Percentiles rank a stretch among this genome's conserved stretches.
These are phyloP conservation scores for Actinomortierella ambigua DNA, from an alignment of 371 early-diverging fungal genomes.

Conservation along the genomic window DNA sequence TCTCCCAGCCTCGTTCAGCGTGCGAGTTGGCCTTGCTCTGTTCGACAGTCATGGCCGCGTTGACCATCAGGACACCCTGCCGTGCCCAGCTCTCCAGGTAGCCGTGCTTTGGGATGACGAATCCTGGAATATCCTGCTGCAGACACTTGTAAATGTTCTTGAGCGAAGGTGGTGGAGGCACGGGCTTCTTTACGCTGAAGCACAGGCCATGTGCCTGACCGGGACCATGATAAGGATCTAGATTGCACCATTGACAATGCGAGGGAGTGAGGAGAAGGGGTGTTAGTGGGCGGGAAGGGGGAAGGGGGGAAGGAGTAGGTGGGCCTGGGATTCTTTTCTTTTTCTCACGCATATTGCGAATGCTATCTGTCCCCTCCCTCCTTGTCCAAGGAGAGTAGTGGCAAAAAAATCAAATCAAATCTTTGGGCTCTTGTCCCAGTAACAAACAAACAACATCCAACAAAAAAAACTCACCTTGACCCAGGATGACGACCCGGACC, in stretches of 20 bases:
- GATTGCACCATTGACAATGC: too few species aligned
- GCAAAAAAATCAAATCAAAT: too few species aligned
- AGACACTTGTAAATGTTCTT: conserved; percentile 93
- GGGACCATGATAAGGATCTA: conserved; percentile 96
- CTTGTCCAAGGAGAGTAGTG: too few species aligned
- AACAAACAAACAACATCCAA: too few species aligned
- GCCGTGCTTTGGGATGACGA: conserved; percentile 65
- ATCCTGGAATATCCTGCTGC: conserved; percentile 68
- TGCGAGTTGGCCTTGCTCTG: conserved; percentile 88
- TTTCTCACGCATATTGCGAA: too few species aligned
- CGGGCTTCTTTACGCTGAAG: conserved; percentile 85
- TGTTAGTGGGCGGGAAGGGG: too few species aligned
- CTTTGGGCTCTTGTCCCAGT: too few species aligned
- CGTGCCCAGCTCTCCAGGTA: conserved; percentile 83
- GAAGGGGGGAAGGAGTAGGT: too few species aligned
- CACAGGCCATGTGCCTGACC: conserved; percentile 95
- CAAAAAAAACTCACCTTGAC: conserved; percentile 77
- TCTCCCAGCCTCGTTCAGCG: conserved; percentile 89
- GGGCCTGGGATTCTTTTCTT: too few species aligned
- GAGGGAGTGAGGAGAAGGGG: too few species aligned
- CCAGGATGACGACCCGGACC: conserved; percentile 88
- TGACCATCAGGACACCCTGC: conserved; percentile 96
- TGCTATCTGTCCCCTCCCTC: too few species aligned
- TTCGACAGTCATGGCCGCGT: conserved; percentile 93
- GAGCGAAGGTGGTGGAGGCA: conserved; percentile 87